A percentile compares a stretch with the other conserved stretches of the same genome.
Evolutionary conservation across 176 grass and related monocot species (phyloP).

Genomic region (Poa pratensis): DNA sequence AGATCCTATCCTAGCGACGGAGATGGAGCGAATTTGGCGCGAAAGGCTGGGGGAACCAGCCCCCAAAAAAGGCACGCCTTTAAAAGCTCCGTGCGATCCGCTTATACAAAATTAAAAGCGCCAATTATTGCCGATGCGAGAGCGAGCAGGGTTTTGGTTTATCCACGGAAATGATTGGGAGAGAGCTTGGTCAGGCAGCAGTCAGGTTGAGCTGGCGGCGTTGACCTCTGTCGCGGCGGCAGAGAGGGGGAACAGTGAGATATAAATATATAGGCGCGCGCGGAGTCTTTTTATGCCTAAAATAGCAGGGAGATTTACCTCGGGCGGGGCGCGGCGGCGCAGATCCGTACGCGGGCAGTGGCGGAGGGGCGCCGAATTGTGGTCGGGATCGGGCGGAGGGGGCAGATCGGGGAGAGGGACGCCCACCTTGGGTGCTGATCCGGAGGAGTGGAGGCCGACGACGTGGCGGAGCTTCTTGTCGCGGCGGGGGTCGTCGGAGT

Average conservation of each 20-base stretch:
- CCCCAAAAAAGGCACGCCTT: conserved; percentile 59
- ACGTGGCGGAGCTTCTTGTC: conserved; percentile 95
- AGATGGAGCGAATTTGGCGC: conserved; percentile 60
- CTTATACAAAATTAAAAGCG: conserved; percentile 45
- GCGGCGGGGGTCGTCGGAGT: conserved; percentile 39
- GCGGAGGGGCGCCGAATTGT: background rate
- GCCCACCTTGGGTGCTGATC: conserved; percentile 55
- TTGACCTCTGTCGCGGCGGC: conserved; percentile 46
- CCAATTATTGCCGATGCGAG: conserved; percentile 50
- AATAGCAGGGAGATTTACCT: conserved; percentile 41
- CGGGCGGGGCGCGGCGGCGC: conserved; percentile 51
- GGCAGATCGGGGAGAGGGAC: conserved; percentile 37
- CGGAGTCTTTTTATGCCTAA: conserved; percentile 32
- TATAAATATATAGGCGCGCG: background rate
- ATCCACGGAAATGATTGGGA: conserved; percentile 62
- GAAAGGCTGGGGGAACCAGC: conserved; percentile 48
- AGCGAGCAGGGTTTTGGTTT: conserved; percentile 46
- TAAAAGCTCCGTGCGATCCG: conserved; percentile 40
- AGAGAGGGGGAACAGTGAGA: conserved; percentile 26
- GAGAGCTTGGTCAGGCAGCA: background rate
- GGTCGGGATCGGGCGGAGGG: conserved; percentile 7
- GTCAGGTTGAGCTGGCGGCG: conserved; percentile 41
- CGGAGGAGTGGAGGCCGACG: conserved; percentile 60
- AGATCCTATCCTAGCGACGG: conserved; percentile 38
- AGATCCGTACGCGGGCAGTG: conserved; percentile 45